phyloP scores from a whole-genome alignment of 2,329 filamentous ascomycete genomes.

The Curvularia spicifera region DNA sequence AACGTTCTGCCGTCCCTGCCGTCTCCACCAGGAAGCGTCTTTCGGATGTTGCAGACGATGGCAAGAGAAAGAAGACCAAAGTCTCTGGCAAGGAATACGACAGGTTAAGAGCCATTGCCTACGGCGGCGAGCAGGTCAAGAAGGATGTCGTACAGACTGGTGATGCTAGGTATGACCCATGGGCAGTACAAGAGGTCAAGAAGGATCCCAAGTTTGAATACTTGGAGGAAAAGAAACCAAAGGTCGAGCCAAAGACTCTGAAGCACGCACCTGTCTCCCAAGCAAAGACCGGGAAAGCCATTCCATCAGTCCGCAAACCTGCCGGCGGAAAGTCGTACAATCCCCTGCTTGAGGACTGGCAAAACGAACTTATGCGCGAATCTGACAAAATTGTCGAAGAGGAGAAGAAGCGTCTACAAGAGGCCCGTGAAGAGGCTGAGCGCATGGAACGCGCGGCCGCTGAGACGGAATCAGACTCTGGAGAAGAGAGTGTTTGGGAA shows the following conservation, averaged over 20 bases:
- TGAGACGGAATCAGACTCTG: conserved; percentile 75
- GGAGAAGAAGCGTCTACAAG: conserved; percentile 75
- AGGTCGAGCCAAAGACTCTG: conserved; percentile 76
- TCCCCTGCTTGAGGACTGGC: conserved; percentile 85
- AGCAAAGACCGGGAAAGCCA: conserved; percentile 77
- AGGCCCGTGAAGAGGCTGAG: conserved; percentile 70
- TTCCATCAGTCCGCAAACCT: conserved; percentile 80
- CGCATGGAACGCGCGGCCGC: conserved; percentile 73
- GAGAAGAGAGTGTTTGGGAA: conserved; percentile 93
- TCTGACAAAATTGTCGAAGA: conserved; percentile 79
- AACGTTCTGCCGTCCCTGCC: conserved; percentile 80
- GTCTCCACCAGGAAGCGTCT: conserved; percentile 79
- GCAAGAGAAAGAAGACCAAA: conserved; percentile 76
- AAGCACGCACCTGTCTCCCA: conserved; percentile 80
- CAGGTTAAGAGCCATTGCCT: conserved; percentile 77
- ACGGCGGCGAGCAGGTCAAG: conserved; percentile 66
- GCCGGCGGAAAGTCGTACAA: conserved; percentile 91
- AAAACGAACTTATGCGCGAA: conserved; percentile 74
- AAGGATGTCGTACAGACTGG: conserved; percentile 61
- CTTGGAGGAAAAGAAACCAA: conserved; percentile 68
- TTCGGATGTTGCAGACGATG: conserved; percentile 72
- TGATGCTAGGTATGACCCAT: conserved; percentile 75
- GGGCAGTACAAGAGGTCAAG: conserved; percentile 64
- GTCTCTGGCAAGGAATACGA: conserved; percentile 84
- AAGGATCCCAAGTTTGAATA: conserved; percentile 67